A percentile compares a stretch with the other conserved stretches of the same genome.
Conservation (phyloP, 2,329 filamentous ascomycete species). For the Chrysoporthe deuterocubensis region DNA sequence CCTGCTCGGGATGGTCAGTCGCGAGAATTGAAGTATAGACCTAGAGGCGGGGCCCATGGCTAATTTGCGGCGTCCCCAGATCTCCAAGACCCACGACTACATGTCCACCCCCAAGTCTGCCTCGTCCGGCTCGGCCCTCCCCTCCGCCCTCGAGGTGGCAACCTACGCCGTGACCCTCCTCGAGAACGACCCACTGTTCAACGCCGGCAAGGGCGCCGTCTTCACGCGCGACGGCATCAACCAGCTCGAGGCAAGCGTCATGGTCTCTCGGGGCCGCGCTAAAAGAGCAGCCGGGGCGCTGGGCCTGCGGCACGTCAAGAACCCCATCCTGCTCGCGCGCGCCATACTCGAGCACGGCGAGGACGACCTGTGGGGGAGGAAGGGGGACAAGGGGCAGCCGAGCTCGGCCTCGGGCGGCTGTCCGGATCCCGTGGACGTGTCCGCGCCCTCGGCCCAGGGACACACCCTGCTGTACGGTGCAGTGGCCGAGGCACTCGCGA, state of each 20-base stretch:
- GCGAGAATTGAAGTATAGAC: not conserved
- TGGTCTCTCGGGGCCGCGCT: slow-evolving; percentile 73
- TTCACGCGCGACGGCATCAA: slow-evolving; percentile 83
- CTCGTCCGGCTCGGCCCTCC: slow-evolving; percentile 34
- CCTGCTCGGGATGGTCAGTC: slow-evolving; percentile 63
- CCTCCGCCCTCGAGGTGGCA: slow-evolving; percentile 72
- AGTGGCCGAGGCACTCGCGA: slow-evolving; percentile 71
- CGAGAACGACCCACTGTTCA: slow-evolving; percentile 83
- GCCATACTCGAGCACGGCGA: slow-evolving; percentile 73
- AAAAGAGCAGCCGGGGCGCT: slow-evolving; percentile 82
- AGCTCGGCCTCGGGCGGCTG: slow-evolving; percentile 37
- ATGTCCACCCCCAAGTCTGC: slow-evolving; percentile 44
- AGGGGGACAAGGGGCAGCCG: slow-evolving; percentile 28
- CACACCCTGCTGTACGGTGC: slow-evolving; percentile 72
- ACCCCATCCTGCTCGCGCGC: slow-evolving; percentile 76
- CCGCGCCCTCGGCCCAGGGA: slow-evolving; percentile 63
- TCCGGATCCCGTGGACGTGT: slow-evolving; percentile 32
- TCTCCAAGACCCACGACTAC: slow-evolving; percentile 50
- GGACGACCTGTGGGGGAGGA: slow-evolving; percentile 52
- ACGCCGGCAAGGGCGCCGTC: slow-evolving; percentile 81
- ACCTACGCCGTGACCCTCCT: slow-evolving; percentile 75
- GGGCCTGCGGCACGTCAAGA: slow-evolving; percentile 73
- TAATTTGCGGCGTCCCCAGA: slow-evolving; percentile 37
- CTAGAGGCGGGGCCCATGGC: not conserved
- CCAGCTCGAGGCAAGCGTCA: slow-evolving; percentile 85